Percentiles rank a stretch among this genome's conserved stretches.
These are phyloP conservation scores for Globisporangium canariense DNA, from an alignment of 352 stramenopile species.

Conservation along the genomic window DNA sequence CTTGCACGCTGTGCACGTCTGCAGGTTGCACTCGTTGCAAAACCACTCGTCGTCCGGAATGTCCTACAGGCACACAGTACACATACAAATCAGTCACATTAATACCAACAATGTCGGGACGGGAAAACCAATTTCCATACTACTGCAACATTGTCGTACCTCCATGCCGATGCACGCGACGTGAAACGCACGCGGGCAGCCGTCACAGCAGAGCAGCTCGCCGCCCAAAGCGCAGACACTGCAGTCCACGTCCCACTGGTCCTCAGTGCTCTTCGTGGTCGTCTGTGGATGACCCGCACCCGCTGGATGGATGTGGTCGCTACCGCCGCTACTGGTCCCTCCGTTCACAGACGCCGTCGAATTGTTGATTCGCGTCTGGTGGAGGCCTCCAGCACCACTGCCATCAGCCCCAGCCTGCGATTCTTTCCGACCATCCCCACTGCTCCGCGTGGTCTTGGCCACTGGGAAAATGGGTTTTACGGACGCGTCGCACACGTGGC, in stretches of 20 bases:
- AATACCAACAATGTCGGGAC: neutral
- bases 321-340: neutral
- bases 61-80: conserved; percentile 13
- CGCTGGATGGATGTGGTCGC: conserved; percentile 14
- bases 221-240: conserved; percentile 81
- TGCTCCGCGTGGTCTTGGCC: conserved; percentile 12
- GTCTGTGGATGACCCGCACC: conserved; percentile 3
- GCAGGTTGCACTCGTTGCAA: conserved; percentile 82
- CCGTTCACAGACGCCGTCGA: neutral
- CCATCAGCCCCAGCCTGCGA: neutral
- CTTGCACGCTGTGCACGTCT: conserved; percentile 78
- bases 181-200: conserved; percentile 92
- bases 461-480: conserved; percentile 67
- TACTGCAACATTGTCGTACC: conserved; percentile 17
- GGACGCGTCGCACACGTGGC: conserved; percentile 66
- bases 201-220: conserved; percentile 88
- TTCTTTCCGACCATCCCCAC: neutral
- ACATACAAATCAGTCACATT: neutral
- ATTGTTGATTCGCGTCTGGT: neutral
- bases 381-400: neutral
- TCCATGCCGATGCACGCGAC: conserved; percentile 72
- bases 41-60: conserved; percentile 86
- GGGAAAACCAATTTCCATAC: neutral
- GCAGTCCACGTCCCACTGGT: conserved; percentile 89
- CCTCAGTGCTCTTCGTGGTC: conserved; percentile 43